These are phyloP conservation scores for Sarcodon sp. DNA, from an alignment of 768 basidiomycete genomes.

Conservation along the genomic window DNA sequence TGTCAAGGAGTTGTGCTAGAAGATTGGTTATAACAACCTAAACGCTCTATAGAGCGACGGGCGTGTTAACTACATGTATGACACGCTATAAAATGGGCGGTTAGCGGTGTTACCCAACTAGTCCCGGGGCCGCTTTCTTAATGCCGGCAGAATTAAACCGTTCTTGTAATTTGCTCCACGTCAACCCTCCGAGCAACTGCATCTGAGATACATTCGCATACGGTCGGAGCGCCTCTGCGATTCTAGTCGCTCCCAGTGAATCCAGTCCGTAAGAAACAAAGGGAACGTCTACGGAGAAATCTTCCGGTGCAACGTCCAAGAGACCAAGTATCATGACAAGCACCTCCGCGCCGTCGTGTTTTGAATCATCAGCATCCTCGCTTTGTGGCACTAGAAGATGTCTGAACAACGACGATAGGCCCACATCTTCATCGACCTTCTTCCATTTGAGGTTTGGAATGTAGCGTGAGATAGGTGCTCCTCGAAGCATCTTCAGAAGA, in stretches of 20 bases:
- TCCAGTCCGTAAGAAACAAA: constrained; percentile 29
- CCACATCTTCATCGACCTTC: constrained; percentile 11
- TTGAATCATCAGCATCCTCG: background rate
- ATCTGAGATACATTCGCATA: constrained; percentile 20
- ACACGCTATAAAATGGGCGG: no score
- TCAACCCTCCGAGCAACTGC: constrained; percentile 22
- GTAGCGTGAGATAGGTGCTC: constrained; percentile 12
- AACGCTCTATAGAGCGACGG: no score
- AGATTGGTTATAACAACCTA: no score
- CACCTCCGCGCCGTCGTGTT: constrained; percentile 1
- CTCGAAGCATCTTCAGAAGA: constrained; percentile 14
- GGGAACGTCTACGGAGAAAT: constrained; percentile 23
- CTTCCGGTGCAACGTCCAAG: constrained; percentile 18
- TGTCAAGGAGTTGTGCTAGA: no score
- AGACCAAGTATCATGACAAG: constrained; percentile 8
- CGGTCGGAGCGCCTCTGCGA: constrained; percentile 20
- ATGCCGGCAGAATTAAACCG: background rate
- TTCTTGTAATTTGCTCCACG: constrained; percentile 15
- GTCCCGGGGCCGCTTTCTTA: no score
- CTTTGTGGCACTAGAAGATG: constrained; percentile 6
- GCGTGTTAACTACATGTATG: no score
- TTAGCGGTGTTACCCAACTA: no score
- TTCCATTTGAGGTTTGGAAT: constrained; percentile 22
- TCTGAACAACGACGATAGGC: constrained; percentile 10
- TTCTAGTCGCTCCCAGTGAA: constrained; percentile 24